phyloP scores from a whole-genome alignment of 352 stramenopile species.

The Globisporangium orthogonon region DNA sequence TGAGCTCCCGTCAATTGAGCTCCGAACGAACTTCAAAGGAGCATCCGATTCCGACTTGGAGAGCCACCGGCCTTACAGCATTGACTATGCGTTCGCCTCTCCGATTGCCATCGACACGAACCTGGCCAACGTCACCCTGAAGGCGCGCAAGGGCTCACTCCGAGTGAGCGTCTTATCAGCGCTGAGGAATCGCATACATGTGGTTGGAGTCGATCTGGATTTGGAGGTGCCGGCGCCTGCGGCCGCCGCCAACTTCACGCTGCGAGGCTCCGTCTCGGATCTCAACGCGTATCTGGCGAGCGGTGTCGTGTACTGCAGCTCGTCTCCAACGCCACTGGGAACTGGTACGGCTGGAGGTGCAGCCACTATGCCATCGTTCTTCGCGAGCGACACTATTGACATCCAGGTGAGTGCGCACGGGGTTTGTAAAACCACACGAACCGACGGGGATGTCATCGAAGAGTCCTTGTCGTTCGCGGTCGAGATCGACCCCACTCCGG shows the following conservation, averaged over 20 bases:
- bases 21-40: not conserved
- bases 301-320: constrained; percentile 20
- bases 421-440: constrained; percentile 9
- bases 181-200: constrained; percentile 5
- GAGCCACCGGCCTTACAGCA: not conserved
- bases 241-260: not conserved
- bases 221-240: not conserved
- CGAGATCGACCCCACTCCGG: constrained; percentile 7
- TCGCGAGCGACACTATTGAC: constrained; percentile 7
- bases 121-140: constrained; percentile 2
- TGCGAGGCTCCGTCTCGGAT: constrained; percentile 17
- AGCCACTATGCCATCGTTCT: not conserved
- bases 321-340: not conserved
- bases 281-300: constrained; percentile 15
- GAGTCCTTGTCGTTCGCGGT: constrained; percentile 13
- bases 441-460: constrained; percentile 1
- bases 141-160: not conserved
- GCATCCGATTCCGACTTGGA: too few relatives aligned
- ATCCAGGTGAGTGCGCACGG: constrained; percentile 5
- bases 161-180: constrained; percentile 4
- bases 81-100: too few relatives aligned
- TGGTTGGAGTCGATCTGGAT: constrained; percentile 2
- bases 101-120: too few relatives aligned
- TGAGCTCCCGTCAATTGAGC: not conserved
- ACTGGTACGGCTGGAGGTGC: too few relatives aligned